These are phyloP conservation scores for Mucuna pruriens DNA, from an alignment of 306 rosid species.

Conservation along the genomic window DNA sequence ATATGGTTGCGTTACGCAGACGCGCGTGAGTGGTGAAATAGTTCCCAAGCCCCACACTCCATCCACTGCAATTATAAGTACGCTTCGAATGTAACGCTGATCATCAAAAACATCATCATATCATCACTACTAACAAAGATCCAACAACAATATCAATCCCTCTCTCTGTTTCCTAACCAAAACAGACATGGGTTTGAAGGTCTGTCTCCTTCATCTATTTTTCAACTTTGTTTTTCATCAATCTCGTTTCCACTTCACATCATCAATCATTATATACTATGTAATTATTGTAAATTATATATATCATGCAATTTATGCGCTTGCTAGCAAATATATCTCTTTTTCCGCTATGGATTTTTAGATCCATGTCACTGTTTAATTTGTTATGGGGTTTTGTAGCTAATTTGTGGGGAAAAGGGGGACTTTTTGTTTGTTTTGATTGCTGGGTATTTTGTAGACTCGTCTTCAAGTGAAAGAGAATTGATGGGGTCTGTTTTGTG, in stretches of 20 bases:
- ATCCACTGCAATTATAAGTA: background rate
- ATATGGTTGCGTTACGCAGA: constrained; percentile 20
- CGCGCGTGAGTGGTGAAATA: constrained; percentile 12
- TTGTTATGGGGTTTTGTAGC: background rate
- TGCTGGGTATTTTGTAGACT: background rate
- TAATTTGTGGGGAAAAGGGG: background rate
- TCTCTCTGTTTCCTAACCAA: background rate
- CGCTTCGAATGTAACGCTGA: constrained; percentile 42
- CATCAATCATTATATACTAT: background rate
- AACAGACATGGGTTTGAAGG: constrained; percentile 50
- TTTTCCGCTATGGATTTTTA: background rate
- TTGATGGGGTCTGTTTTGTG: background rate
- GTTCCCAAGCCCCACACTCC: constrained; percentile 6
- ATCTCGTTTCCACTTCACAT: background rate
- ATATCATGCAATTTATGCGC: background rate
- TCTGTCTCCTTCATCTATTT: background rate
- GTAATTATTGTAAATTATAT: background rate
- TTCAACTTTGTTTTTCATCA: background rate
- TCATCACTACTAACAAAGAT: background rate
- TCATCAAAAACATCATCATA: background rate
- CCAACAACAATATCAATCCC: background rate
- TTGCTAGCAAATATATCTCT: background rate
- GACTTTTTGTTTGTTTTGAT: background rate
- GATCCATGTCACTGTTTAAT: constrained; percentile 22
- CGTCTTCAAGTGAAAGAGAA: background rate